A percentile compares a stretch with the other conserved stretches of the same genome.
phyloP scores from a whole-genome alignment of 2,329 filamentous ascomycete species.

The Akanthomyces uredinophilus region DNA sequence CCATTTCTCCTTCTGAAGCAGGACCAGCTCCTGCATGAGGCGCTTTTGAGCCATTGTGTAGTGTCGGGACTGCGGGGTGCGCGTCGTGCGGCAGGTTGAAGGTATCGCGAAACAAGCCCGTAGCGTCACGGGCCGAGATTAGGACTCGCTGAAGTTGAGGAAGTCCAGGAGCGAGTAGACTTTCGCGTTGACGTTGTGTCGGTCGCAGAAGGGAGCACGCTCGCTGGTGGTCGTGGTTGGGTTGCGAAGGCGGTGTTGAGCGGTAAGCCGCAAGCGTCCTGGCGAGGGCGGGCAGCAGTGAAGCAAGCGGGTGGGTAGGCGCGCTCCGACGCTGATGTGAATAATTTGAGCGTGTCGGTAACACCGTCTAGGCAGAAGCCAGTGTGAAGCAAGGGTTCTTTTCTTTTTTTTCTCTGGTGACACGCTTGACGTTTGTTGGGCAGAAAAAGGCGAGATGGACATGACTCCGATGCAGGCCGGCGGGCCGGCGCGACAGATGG shows the following conservation, averaged over 20 bases:
- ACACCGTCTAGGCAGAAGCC: neutral
- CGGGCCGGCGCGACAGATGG: slow-evolving; percentile 2
- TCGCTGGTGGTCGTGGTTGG: neutral
- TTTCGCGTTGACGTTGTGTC: neutral
- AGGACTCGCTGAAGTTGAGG: neutral
- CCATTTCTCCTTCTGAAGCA: slow-evolving; percentile 85
- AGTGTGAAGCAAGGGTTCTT: neutral
- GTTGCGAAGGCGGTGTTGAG: slow-evolving; percentile 7
- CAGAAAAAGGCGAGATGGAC: slow-evolving; percentile 8
- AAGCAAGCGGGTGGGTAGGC: neutral
- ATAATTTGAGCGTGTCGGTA: neutral
- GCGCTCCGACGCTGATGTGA: neutral
- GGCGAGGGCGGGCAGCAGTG: neutral
- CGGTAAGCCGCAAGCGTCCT: neutral
- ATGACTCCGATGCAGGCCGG: slow-evolving; percentile 12
- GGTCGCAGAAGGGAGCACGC: neutral
- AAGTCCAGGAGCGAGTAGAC: neutral
- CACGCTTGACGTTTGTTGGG: slow-evolving; percentile 4
- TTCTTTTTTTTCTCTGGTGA: neutral
- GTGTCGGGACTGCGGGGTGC: neutral
- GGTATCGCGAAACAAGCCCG: neutral
- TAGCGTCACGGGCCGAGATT: neutral
- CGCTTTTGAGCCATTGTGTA: slow-evolving; percentile 58
- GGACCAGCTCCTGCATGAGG: slow-evolving; percentile 82
- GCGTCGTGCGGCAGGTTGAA: neutral